phyloP scores from a whole-genome alignment of 139 green algal genomes.

The Raphidocelis subcapitata region DNA sequence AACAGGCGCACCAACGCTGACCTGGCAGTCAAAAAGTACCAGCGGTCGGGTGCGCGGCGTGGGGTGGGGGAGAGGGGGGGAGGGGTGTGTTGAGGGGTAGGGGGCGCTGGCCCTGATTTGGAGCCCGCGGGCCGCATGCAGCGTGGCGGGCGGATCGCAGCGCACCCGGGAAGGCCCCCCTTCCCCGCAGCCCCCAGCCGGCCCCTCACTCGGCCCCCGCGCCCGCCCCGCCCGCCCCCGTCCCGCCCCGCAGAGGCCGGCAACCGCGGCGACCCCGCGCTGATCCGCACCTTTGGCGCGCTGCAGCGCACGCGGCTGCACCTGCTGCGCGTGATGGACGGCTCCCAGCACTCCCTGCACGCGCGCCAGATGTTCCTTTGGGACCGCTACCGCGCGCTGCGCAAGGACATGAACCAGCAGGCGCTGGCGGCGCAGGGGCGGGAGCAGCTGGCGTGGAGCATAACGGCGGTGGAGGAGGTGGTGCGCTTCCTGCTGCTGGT shows the following conservation, averaged over 20 bases:
- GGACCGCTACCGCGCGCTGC: conserved; percentile 81
- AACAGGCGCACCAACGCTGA: conserved; percentile 40
- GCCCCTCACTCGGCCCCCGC: neutral
- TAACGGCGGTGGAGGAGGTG: conserved; percentile 58
- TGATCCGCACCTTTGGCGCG: conserved; percentile 70
- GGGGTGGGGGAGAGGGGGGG: neutral
- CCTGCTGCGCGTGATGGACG: conserved; percentile 69
- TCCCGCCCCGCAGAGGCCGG: conserved; percentile 47
- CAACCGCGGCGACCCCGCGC: conserved; percentile 37
- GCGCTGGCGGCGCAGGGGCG: conserved; percentile 37
- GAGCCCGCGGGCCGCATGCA: neutral
- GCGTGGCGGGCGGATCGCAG: too few species aligned
- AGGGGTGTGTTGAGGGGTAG: neutral
- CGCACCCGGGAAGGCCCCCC: too few species aligned
- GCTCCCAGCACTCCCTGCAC: conserved; percentile 30
- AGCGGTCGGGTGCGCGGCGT: conserved; percentile 37
- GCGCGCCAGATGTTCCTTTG: conserved; percentile 84
- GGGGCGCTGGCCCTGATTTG: neutral
- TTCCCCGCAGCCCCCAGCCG: neutral
- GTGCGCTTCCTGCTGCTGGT: conserved; percentile 76
- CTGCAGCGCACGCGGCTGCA: conserved; percentile 71
- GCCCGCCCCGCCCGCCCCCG: neutral
- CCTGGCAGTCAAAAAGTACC: conserved; percentile 77
- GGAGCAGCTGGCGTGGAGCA: conserved; percentile 45
- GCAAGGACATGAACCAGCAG: conserved; percentile 77